These are phyloP conservation scores for Eimeria praecox DNA, from an alignment of 169 alveolate genomes.

Conservation along the genomic window DNA sequence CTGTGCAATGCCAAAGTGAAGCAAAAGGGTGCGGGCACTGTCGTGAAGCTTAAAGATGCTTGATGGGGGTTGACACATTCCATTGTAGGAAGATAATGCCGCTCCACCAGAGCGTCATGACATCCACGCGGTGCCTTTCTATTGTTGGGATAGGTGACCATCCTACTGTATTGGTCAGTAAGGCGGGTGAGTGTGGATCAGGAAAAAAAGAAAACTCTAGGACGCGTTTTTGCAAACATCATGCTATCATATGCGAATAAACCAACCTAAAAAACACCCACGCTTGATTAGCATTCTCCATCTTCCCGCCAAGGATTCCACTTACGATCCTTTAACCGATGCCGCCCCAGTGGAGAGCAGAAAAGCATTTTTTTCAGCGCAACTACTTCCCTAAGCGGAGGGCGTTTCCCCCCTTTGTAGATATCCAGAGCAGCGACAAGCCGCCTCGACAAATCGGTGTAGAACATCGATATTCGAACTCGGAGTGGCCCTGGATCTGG, in stretches of 20 bases:
- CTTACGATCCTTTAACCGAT: neutral
- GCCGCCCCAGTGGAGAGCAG: neutral
- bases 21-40: neutral
- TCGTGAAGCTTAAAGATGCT: neutral
- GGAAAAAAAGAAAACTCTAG: neutral
- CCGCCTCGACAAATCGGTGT: neutral
- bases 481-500: neutral
- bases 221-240: neutral
- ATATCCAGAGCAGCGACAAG: neutral
- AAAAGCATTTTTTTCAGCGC: neutral
- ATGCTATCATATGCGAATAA: neutral
- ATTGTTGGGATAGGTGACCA: neutral
- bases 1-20: neutral
- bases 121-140: neutral
- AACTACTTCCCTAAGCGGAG: neutral
- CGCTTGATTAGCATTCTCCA: neutral
- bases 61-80: neutral
- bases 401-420: neutral
- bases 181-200: neutral
- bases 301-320: conserved; percentile 15
- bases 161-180: too few relatives aligned
- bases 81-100: neutral
- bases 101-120: neutral
- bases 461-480: neutral
- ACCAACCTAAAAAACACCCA: neutral